Percentiles rank a stretch among this genome's conserved stretches.
Evolutionary conservation across 306 rosid species (phyloP).

Genomic region (Quercus glauca): DNA sequence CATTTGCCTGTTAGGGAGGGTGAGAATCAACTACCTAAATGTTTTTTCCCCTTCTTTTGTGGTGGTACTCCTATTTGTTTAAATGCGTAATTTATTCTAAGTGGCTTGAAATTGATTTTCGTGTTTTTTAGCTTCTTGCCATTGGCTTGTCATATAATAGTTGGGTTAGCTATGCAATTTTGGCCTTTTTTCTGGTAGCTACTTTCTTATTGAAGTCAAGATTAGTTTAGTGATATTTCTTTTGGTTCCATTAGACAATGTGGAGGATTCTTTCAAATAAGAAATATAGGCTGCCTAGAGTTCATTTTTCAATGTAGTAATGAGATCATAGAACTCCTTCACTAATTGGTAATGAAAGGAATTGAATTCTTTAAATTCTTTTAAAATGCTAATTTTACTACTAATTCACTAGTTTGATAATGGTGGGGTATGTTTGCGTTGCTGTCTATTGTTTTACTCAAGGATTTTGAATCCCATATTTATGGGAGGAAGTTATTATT

Average conservation of each 20-base stretch:
- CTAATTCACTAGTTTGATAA: background rate
- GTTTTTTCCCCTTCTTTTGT: background rate
- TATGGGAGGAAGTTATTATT: background rate
- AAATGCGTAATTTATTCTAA: conserved; percentile 10
- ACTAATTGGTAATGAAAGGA: background rate
- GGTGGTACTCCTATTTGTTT: conserved; percentile 7
- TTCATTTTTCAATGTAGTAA: background rate
- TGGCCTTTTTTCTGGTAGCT: background rate
- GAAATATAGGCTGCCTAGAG: background rate
- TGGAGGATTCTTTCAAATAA: background rate
- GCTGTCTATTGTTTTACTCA: background rate
- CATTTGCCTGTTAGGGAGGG: conserved; percentile 34
- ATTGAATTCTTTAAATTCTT: background rate
- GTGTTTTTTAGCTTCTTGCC: background rate
- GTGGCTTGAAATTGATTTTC: background rate
- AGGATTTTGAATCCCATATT: background rate
- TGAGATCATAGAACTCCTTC: background rate
- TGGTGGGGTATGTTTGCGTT: background rate
- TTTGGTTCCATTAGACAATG: background rate
- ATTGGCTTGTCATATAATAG: background rate
- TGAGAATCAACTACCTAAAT: conserved; percentile 30
- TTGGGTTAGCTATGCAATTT: background rate
- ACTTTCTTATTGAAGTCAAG: background rate
- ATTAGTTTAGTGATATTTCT: background rate
- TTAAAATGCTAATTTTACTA: background rate